Evolutionary conservation across 1,284 basidiomycete genomes (phyloP).

Genomic region (Heliocybe sulcata): DNA sequence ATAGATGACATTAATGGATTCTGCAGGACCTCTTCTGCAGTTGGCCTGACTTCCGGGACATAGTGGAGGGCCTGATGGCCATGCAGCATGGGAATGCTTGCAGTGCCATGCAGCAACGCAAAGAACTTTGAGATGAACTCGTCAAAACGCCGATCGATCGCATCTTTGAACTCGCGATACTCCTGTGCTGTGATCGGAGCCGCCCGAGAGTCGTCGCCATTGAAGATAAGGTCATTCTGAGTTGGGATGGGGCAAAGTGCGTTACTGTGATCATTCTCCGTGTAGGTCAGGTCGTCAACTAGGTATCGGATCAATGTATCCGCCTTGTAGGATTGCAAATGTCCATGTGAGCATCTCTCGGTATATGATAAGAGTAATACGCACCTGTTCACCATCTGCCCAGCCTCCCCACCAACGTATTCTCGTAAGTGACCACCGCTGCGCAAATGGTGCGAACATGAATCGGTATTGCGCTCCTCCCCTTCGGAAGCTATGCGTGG

Average conservation of each 20-base stretch:
- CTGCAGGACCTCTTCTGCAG: neutral
- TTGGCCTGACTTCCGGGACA: neutral
- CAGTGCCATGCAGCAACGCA: neutral
- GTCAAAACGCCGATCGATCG: neutral
- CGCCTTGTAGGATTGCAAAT: constrained; percentile 11
- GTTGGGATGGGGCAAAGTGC: neutral
- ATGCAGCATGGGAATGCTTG: neutral
- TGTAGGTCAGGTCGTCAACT: constrained; percentile 17
- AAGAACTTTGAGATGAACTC: neutral
- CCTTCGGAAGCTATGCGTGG: constrained; percentile 24
- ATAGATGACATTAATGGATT: neutral
- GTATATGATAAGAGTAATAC: constrained; percentile 4
- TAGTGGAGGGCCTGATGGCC: neutral
- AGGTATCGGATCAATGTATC: constrained; percentile 26
- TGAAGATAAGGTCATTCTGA: neutral
- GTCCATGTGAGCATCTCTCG: neutral
- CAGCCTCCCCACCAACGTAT: constrained; percentile 36
- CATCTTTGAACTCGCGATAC: neutral
- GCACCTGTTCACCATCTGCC: constrained; percentile 24
- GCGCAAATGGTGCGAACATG: constrained; percentile 25
- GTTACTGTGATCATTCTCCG: neutral
- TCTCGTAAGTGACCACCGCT: constrained; percentile 23
- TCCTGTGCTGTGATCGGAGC: neutral
- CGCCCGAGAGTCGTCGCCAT: neutral
- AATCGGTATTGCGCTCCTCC: constrained; percentile 24